phyloP scores from a whole-genome alignment of 257 asterid species.

The Leptodermis oblonga region DNA sequence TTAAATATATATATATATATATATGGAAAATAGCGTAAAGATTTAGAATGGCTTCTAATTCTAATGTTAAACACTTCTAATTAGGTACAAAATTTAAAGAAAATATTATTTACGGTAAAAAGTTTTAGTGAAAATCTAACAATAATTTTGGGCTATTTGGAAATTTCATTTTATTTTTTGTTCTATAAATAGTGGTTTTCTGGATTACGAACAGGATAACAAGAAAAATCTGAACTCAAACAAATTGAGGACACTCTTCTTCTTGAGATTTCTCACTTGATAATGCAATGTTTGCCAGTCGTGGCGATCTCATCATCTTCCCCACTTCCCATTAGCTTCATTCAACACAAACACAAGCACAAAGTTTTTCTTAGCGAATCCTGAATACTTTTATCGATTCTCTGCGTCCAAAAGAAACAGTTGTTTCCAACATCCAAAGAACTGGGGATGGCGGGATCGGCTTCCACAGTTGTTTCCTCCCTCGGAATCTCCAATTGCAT shows the following conservation, averaged over 20 bases:
- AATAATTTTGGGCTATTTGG: too few species aligned
- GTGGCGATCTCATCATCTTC: not conserved
- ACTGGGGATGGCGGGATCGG: constrained; percentile 9
- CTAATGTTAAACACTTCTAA: too few species aligned
- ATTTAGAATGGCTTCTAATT: too few species aligned
- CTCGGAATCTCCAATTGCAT: not conserved
- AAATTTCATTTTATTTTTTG: too few species aligned
- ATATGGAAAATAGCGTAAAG: too few species aligned
- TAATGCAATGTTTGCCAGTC: not conserved
- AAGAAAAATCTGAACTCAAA: not conserved
- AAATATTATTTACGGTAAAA: too few species aligned
- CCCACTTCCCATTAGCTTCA: not conserved
- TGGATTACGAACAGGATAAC: not conserved
- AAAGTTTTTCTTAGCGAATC: too few species aligned
- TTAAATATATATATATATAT: too few species aligned
- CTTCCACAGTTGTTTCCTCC: constrained; percentile 14
- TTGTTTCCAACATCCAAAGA: not conserved
- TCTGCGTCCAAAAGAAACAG: not conserved
- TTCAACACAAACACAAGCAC: not conserved
- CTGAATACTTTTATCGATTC: too few species aligned
- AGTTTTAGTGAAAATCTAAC: too few species aligned
- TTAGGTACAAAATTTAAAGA: too few species aligned
- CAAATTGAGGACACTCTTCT: not conserved
- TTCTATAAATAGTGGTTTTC: not conserved
- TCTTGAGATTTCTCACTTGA: not conserved